A percentile compares a stretch with the other conserved stretches of the same genome.
phyloP scores from a whole-genome alignment of 2,329 filamentous ascomycete species.

The Trichophaea hybrida region DNA sequence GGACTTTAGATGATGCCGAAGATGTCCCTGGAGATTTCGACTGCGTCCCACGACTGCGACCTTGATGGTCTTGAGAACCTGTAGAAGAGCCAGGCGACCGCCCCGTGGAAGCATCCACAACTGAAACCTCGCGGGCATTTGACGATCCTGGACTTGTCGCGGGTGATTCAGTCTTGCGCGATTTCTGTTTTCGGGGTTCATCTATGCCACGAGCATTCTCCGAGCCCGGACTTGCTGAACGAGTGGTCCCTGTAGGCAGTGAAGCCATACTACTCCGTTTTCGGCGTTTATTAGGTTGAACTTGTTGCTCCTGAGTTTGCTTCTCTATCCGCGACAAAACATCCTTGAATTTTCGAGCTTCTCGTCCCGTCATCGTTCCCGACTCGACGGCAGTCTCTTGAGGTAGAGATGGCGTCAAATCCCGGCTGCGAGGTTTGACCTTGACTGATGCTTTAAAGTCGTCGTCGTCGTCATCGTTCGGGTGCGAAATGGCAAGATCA shows the following conservation, averaged over 20 bases:
- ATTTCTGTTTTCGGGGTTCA: neutral
- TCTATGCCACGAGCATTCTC: conserved; percentile 2
- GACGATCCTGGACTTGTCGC: conserved; percentile 10
- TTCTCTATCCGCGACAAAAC: conserved; percentile 27
- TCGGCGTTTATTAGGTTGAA: conserved; percentile 22
- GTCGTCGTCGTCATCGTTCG: conserved; percentile 30
- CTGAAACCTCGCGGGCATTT: conserved; percentile 4
- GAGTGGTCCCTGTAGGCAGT: conserved; percentile 3
- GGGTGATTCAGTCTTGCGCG: neutral
- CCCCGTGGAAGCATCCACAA: conserved; percentile 19
- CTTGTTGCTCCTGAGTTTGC: conserved; percentile 24
- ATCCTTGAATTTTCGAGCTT: conserved; percentile 27
- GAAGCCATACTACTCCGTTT: conserved; percentile 19
- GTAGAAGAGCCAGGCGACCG: conserved; percentile 17
- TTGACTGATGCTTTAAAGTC: conserved; percentile 40
- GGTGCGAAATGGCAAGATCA: neutral
- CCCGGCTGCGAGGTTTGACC: conserved; percentile 50
- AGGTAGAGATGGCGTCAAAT: conserved; percentile 45
- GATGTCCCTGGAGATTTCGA: neutral
- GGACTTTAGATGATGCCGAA: neutral
- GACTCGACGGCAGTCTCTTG: conserved; percentile 47
- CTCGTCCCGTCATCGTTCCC: conserved; percentile 45
- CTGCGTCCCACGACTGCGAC: neutral
- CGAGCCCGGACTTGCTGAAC: conserved; percentile 12
- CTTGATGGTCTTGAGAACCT: conserved; percentile 7